Percentiles rank a stretch among this genome's conserved stretches.
phyloP scores from a whole-genome alignment of 768 basidiomycete species.

The Xanthoconium stramineum region DNA sequence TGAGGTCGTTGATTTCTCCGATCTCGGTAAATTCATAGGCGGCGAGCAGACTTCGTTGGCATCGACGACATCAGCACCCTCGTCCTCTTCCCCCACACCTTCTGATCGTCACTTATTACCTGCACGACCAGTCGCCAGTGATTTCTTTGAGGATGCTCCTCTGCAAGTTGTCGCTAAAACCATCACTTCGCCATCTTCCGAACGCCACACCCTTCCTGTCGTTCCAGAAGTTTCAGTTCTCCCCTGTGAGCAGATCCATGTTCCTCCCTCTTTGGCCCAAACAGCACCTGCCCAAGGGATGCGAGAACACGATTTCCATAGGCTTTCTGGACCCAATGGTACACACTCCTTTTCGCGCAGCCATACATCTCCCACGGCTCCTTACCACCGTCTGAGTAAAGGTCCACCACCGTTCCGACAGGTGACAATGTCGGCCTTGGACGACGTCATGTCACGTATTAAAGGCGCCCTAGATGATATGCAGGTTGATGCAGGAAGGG shows the following conservation, averaged over 20 bases:
- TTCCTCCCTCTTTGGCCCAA: not conserved
- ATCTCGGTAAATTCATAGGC: slow-evolving; percentile 68
- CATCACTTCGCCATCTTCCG: slow-evolving; percentile 13
- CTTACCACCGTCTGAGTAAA: slow-evolving; percentile 24
- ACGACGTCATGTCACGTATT: slow-evolving; percentile 83
- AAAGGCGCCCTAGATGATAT: slow-evolving; percentile 74
- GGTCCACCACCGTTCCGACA: slow-evolving; percentile 38
- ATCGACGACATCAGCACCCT: slow-evolving; percentile 11
- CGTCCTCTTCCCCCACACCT: slow-evolving; percentile 18
- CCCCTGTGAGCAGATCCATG: slow-evolving; percentile 7
- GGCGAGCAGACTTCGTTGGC: slow-evolving; percentile 21
- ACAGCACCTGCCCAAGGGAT: slow-evolving; percentile 4
- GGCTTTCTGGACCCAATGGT: slow-evolving; percentile 20
- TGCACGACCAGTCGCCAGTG: slow-evolving; percentile 57
- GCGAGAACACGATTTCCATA: slow-evolving; percentile 20
- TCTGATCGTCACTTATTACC: slow-evolving; percentile 28
- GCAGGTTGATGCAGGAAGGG: slow-evolving; percentile 45
- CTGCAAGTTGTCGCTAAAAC: slow-evolving; percentile 39
- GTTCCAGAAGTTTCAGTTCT: slow-evolving; percentile 15
- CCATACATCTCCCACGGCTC: slow-evolving; percentile 14
- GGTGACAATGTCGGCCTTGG: slow-evolving; percentile 66
- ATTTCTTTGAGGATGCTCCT: slow-evolving; percentile 63
- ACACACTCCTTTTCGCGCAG: slow-evolving; percentile 11
- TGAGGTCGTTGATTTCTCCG: slow-evolving; percentile 79
- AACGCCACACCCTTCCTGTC: slow-evolving; percentile 14